Base-by-base conservation (phyloP, 1,284 basidiomycete genomes). In the Blastosporella zonata region DNA sequence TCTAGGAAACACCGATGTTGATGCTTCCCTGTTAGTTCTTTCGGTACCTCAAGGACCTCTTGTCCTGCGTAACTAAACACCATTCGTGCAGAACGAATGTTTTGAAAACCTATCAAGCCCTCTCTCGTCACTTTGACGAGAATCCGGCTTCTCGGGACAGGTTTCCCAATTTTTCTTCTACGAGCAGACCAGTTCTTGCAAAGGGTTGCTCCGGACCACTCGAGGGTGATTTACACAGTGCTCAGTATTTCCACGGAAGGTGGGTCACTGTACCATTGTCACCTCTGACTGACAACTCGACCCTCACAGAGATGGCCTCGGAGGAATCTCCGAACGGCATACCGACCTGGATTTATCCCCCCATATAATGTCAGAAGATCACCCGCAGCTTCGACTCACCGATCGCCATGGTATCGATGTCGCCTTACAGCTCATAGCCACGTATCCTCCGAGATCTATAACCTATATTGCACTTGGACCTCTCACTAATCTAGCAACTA, bases 401-500 rank as follows among this genome's bases (percentile, higher is more conserved):
- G 62, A 71, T 22, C 71, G 68, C 48, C 68, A 78, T 20, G 83
- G 81, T 0, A 70, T 78, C 27, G 80, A 92, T 37, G 79, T 89
- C 12, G 81, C 83, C 6, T 69, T 93, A 0, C 79, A 87, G 13
- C 67, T 93, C 17, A 72, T 98, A 6, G 67, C 71, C 23, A 66
- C 72, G 1, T 71, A 80, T 49, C 80, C 84, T 1, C 67, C 79
- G 15, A 71, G 79, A 44, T 86, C 77, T 7, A 77, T 98, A 21
- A 88, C 89, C 1, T 93, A 97, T 56, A 77, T 97, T 48, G 87
- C 82, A 3, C 74, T 97, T 1, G 96, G 95, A 0, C 95, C 95
- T 3, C 70, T 94, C 50, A 97, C 93, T 15, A 95, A 90, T 61
- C 72, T 98, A 21, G 91, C 93, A 1, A 71, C 73, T 33, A 75